Conservation (phyloP, 2,329 filamentous ascomycete genomes). For the Microcyclospora pomicola region DNA sequence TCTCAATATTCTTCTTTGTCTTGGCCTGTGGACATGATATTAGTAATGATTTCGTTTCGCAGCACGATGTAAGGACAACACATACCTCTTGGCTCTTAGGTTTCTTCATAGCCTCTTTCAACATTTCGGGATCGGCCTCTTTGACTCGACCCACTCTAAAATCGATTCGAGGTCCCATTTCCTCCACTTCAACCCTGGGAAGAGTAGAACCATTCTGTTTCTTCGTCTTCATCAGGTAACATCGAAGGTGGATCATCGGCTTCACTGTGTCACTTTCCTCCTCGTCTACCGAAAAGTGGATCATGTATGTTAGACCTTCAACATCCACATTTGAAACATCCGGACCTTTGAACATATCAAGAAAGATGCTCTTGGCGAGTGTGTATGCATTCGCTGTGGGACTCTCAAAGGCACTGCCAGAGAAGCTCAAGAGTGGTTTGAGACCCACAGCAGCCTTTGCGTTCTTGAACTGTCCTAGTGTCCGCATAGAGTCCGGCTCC, state of each 20-base stretch:
- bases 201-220: constrained; percentile 66
- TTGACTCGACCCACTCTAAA: constrained; percentile 70
- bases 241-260: constrained; percentile 49
- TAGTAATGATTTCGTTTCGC: constrained; percentile 5
- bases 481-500: constrained; percentile 57
- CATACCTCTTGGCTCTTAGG: constrained; percentile 59
- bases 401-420: constrained; percentile 75
- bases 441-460: constrained; percentile 55
- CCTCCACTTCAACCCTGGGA: constrained; percentile 82
- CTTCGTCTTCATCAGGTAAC: constrained; percentile 77
- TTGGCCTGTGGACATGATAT: constrained; percentile 27
- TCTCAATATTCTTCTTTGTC: constrained; percentile 93
- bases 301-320: constrained; percentile 81
- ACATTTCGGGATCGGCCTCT: constrained; percentile 62
- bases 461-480: constrained; percentile 58
- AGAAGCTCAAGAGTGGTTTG: constrained; percentile 83
- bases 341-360: constrained; percentile 84
- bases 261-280: constrained; percentile 30
- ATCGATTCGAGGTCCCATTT: constrained; percentile 90
- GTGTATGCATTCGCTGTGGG: constrained; percentile 67
- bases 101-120: constrained; percentile 86
- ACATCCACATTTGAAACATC: constrained; percentile 75
- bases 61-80: background rate
- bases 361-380: constrained; percentile 70
- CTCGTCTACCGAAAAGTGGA: constrained; percentile 62